Evolutionary conservation across 768 basidiomycete genomes (phyloP).

Genomic region (Boletus subparvulus): DNA sequence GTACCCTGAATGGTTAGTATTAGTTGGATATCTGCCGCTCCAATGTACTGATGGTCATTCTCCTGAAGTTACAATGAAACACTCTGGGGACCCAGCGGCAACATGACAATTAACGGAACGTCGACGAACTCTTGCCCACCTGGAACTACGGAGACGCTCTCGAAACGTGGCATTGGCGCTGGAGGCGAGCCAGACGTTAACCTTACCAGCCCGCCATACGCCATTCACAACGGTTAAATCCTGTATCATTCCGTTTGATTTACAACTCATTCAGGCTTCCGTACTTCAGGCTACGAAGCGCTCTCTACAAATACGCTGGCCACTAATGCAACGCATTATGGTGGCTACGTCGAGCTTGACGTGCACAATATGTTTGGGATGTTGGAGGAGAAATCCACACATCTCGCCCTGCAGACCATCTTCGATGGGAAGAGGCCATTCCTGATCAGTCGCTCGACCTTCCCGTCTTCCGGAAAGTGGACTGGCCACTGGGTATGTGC

Average conservation of each 20-base stretch:
- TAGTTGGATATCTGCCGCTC: background rate
- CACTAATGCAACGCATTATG: constrained; percentile 68
- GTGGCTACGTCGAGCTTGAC: constrained; percentile 63
- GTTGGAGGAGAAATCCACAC: constrained; percentile 68
- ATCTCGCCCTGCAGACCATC: constrained; percentile 54
- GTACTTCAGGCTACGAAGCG: constrained; percentile 44
- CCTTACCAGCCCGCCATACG: constrained; percentile 61
- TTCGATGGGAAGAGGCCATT: constrained; percentile 65
- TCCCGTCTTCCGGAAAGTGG: constrained; percentile 67
- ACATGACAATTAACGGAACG: constrained; percentile 68
- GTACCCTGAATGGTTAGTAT: constrained; percentile 66
- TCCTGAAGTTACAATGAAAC: constrained; percentile 56
- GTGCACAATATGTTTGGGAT: constrained; percentile 70
- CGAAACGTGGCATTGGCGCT: constrained; percentile 50
- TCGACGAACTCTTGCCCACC: constrained; percentile 46
- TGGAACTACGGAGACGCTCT: constrained; percentile 18
- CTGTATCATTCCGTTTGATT: background rate
- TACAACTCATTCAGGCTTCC: background rate
- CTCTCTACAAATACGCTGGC: constrained; percentile 59
- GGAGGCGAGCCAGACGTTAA: constrained; percentile 47
- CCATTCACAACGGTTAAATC: constrained; percentile 65
- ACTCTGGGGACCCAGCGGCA: constrained; percentile 66
- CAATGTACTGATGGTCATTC: background rate
- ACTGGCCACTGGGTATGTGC: constrained; percentile 64
- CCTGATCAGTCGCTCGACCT: constrained; percentile 67